Conservation (phyloP, 495 filamentous ascomycete species). For the Articulospora tetracladia region DNA sequence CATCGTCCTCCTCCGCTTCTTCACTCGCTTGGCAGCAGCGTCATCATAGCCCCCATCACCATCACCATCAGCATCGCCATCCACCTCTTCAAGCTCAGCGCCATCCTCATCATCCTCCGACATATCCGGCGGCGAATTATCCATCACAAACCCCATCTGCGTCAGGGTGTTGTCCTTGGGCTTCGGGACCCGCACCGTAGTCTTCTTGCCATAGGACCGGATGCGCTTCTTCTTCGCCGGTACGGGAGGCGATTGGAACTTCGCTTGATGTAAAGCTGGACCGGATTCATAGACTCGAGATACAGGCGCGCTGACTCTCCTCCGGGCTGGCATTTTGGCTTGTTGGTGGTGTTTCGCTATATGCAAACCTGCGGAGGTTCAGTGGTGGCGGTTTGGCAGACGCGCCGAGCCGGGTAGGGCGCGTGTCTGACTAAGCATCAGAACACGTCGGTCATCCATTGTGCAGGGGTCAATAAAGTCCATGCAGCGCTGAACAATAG, state of each 20-base stretch:
- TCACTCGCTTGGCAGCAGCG: conserved; percentile 22
- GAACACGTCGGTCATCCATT: no score
- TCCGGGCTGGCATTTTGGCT: conserved; percentile 17
- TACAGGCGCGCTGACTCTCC: conserved; percentile 15
- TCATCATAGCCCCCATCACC: conserved; percentile 6
- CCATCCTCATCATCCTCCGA: conserved; percentile 10
- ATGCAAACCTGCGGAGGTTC: neutral
- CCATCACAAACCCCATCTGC: conserved; percentile 36
- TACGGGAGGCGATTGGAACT: conserved; percentile 22
- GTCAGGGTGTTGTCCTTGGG: conserved; percentile 44
- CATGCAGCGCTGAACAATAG: no score
- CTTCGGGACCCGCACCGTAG: conserved; percentile 21
- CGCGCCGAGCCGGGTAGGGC: neutral
- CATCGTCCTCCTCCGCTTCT: conserved; percentile 44
- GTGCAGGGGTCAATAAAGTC: no score
- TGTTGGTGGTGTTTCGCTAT: neutral
- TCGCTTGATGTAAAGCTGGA: conserved; percentile 34
- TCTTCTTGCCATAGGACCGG: conserved; percentile 36
- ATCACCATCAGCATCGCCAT: conserved; percentile 15
- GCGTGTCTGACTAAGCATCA: neutral
- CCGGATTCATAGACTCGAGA: conserved; percentile 33
- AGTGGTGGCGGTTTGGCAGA: neutral
- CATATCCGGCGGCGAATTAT: conserved; percentile 13
- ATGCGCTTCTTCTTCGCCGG: conserved; percentile 29
- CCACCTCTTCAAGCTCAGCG: conserved; percentile 17